phyloP scores from a whole-genome alignment of 2,329 filamentous ascomycete genomes.

The Fusarium protoensiforme region DNA sequence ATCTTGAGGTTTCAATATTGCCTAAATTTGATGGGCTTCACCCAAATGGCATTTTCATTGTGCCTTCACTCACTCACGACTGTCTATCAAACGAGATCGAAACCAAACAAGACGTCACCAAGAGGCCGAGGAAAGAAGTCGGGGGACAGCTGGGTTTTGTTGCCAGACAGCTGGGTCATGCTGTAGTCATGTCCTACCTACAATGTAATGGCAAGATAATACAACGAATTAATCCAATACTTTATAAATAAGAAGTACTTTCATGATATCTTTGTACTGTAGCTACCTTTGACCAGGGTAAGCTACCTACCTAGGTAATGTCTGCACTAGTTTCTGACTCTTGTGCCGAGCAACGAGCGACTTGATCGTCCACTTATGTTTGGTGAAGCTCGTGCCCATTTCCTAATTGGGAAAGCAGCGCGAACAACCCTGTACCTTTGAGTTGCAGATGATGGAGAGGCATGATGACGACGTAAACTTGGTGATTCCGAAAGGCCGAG shows the following conservation, averaged over 20 bases:
- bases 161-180: neutral
- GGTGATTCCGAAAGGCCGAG: constrained; percentile 2
- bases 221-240: neutral
- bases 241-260: neutral
- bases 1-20: neutral
- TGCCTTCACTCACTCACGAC: neutral
- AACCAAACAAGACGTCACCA: neutral
- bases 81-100: neutral
- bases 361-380: neutral
- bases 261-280: neutral
- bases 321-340: too few relatives aligned
- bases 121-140: neutral
- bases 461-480: neutral
- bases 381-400: constrained; percentile 11
- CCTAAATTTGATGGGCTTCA: neutral
- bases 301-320: neutral
- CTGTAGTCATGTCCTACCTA: neutral
- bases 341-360: neutral
- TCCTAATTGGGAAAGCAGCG: constrained; percentile 28
- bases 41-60: neutral
- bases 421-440: constrained; percentile 19
- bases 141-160: neutral
- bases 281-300: neutral
- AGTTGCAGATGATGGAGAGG: constrained; percentile 4
- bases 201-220: neutral